Evolutionary conservation across 2,329 filamentous ascomycete genomes (phyloP), one percentile per base, ranked within the genome.

Genomic region (Coniochaeta sp.): DNA sequence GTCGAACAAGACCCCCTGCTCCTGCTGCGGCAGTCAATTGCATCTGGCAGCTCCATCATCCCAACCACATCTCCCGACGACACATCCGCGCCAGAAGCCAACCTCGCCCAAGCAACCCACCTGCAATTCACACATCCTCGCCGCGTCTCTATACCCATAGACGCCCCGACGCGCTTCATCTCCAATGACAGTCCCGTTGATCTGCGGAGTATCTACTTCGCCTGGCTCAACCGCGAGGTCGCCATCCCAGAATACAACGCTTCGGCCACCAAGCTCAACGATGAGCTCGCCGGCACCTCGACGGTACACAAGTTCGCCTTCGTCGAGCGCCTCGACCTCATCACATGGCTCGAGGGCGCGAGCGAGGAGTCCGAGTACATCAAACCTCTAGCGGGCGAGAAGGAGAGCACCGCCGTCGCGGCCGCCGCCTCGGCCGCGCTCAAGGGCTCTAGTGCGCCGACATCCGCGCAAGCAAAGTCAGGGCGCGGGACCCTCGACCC

Each of bases 291-390:
- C 1, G 85, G 83, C 19, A 80, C 80, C 22, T 87, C 87, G 60
- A 85, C 86, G 66, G 90, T 97, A 26, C 89, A 93, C 75, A 96
- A 95, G 72, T 78, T 98, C 65, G 88, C 90, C 40, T 99, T 97
- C 75, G 90, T 96, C 61, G 93, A 97, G 79, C 87, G 90, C 59
- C 77, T 97, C 59, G 93, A 98, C 73, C 79, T 99, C 63, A 91
- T 96, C 67, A 93, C 91, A 19, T 99, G 92, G 91, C 79, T 99
- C 59, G 91, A 93, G 70, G 93, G 93, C 42, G 91, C 91, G 56
- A 90, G 89, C 57, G 90, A 93, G 70, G 91, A 96, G 70, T 93
- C 89, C 73, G 93, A 98, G 73, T 95, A 93, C 72, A 96, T 99
- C 76, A 92, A 90, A 74, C 88, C 91, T 9, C 74, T 96, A 57